phyloP scores from a whole-genome alignment of 2,329 filamentous ascomycete genomes.

The Aspergillus vadensis region DNA sequence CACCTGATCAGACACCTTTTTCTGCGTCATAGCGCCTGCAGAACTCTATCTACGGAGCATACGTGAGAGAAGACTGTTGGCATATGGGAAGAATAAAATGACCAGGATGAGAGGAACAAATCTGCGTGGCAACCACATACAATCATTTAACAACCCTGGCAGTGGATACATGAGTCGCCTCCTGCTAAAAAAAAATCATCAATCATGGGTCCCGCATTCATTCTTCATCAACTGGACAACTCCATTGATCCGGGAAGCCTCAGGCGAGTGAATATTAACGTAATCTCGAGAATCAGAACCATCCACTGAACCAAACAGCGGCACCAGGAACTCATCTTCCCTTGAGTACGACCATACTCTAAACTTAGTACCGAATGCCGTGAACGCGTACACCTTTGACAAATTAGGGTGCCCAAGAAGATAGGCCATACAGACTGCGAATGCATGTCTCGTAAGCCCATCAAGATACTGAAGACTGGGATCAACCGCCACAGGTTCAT shows the following conservation, averaged over 20 bases:
- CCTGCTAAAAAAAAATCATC: background rate
- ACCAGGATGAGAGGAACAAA: too few species aligned
- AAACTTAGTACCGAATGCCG: conserved; percentile 4
- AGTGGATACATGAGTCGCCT: too few species aligned
- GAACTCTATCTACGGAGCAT: too few species aligned
- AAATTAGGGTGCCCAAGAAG: background rate
- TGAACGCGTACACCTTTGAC: conserved; percentile 4
- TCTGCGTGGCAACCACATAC: too few species aligned
- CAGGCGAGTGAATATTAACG: conserved; percentile 5
- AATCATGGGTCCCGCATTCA: background rate
- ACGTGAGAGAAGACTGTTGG: too few species aligned
- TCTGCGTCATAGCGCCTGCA: too few species aligned
- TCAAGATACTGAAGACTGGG: background rate
- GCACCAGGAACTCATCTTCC: background rate
- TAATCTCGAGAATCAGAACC: background rate
- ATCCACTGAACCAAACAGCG: background rate
- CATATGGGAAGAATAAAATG: too few species aligned
- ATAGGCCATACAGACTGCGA: conserved; percentile 2
- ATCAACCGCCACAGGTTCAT: background rate
- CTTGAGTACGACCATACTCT: background rate
- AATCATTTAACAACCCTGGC: fast-evolving
- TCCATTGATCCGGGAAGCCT: background rate
- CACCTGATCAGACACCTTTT: too few species aligned
- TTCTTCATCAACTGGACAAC: background rate
- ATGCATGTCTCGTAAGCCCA: background rate